A percentile compares a stretch with the other conserved stretches of the same genome.
These are phyloP conservation scores for Chytridiales sp. DNA, from an alignment of 371 early-diverging fungal species.

Conservation along the genomic window DNA sequence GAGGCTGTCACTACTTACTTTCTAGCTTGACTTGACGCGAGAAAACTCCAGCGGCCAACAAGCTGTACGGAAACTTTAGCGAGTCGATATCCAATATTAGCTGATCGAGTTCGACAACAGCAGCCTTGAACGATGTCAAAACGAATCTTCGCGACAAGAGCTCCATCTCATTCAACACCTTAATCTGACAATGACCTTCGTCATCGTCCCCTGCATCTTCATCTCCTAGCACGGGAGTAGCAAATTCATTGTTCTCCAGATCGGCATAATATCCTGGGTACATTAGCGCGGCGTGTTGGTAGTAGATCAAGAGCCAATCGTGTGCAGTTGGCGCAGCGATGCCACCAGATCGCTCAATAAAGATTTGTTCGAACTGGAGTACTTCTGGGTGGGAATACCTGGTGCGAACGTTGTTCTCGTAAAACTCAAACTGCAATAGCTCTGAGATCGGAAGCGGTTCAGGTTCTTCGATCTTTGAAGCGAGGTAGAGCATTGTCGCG, in stretches of 20 bases:
- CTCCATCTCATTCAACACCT: background rate
- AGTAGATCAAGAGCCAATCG: constrained; percentile 12
- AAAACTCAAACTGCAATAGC: background rate
- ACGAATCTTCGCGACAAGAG: background rate
- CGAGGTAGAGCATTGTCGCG: constrained; percentile 1
- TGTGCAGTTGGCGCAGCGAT: constrained; percentile 8
- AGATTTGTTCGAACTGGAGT: background rate
- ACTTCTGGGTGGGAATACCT: no score
- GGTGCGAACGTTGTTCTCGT: no score
- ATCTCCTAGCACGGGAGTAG: background rate
- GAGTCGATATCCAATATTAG: background rate
- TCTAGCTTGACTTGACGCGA: background rate
- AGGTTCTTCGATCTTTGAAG: background rate
- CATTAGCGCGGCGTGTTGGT: background rate
- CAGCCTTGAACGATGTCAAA: background rate
- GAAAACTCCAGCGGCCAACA: constrained; percentile 10
- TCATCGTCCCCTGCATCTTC: background rate
- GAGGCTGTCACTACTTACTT: background rate
- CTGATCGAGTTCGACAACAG: constrained; percentile 4
- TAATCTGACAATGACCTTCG: background rate
- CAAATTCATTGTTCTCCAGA: background rate
- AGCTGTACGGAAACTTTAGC: background rate
- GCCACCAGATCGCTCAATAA: background rate
- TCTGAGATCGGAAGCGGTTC: background rate
- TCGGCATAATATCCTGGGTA: background rate